Evolutionary conservation across 108 stramenopile species (phyloP), one percentile per base, ranked within the genome.

Genomic region (Skeletonema costatum): DNA sequence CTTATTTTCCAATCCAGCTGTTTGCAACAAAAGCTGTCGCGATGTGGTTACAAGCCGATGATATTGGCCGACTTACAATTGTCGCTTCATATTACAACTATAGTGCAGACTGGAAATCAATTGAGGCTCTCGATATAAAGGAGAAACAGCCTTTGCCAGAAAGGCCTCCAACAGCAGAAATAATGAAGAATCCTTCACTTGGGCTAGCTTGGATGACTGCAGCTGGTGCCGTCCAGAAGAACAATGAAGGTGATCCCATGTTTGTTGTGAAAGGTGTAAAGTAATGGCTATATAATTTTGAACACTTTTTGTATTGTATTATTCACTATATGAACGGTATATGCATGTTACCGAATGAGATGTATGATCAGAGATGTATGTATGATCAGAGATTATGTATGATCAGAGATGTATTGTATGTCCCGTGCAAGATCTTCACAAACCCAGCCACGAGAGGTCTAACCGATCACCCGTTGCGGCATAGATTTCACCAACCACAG

Each of bases 41-140:
- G 4, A 89, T 90, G 87, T 94, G 93, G 93, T 65, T 94, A 10
- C 88, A 89, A 51, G 89, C 87, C 5, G 90, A 93, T 86, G 87
- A 88, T 68, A 85, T 90, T 64, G 92, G 78, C 10, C 71, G 89
- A 58, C 44, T 91, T 44, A 89, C 87, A 1, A 88, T 93, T 36
- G 90, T 93, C 2, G 91, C 71, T 17, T 87, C 85, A 6, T 92
- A 92, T 77, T 92, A 76, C 73, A 81, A 92, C 46, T 92, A 89
- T 81, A 75, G 87, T 4, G 83, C 75, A 1, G 35, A 86, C 4
- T 92, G 88, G 88, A 67, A 41, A 64, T 60, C 64, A 31, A 88
- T 92, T 53, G 91, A 89, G 64, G 91, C 91, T 11, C 73, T 89
- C 31, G 87, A 92, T 73, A 65, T 92, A 12, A 85, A 86, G 60